Evolutionary conservation across 2,329 filamentous ascomycete genomes (phyloP), one percentile per base, ranked within the genome.

Genomic region (Neospermospora avenae): DNA sequence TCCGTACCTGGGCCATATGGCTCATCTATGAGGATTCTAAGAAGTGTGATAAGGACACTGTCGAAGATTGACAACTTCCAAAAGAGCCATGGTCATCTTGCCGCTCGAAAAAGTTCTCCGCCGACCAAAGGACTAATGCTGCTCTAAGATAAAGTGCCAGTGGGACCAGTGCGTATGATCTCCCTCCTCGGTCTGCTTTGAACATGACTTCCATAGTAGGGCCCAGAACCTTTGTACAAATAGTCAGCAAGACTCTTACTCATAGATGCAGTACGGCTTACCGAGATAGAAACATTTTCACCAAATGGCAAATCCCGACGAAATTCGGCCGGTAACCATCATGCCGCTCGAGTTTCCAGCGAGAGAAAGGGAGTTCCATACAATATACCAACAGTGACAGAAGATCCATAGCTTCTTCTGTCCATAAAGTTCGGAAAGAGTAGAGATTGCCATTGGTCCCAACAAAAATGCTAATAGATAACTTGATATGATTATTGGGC

Each of bases 91-190:
- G 80, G 71, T 81, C 82, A 84, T 3, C 77, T 77, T 25, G 75
- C 74, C 1, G 73, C 73, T 31, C 75, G 69, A 0, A 76, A 76
- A 0, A 83, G 69, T 58, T 72, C 74, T n/a, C 76, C 78, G 22
- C 78, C 77, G 6, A 78, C 52, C 1, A 73, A 62, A 2, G 72
- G 71, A 55, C 71, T 78, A n/a, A 64, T 46, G 24, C 84, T 2
- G 85, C 84, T 0, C 85, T 85, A 0, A 88, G 78, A 0, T 88
- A 75, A 0, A 85, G 85, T 2, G 81, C 81, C 0, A 88, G 67
- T 48, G 62, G 67, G 52, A 61, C 63, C 22, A 71, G 63, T 16
- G 70, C 68, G 46, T 72, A 67, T 14, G 77, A 77, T 0, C 68
- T 69, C 0, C 80, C 80, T 4, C 78, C 71, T 61, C 81, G 69